Conservation (phyloP, 345 rosid genomes). For the Passiflora organensis region DNA sequence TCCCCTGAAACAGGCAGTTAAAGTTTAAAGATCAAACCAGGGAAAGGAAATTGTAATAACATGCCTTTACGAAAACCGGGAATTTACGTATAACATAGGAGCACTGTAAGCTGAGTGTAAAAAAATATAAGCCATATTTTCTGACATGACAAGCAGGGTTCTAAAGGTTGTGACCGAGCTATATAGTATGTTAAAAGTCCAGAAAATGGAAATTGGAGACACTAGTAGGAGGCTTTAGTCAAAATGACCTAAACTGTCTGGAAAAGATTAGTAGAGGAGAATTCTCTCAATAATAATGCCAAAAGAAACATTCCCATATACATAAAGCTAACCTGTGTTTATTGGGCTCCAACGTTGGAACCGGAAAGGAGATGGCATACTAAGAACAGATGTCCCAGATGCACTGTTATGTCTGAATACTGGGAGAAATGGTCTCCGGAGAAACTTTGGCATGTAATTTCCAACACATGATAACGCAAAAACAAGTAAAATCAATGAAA, state of each 20-base stretch:
- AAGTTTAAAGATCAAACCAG: constrained; percentile 9
- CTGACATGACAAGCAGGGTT: background rate
- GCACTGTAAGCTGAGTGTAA: background rate
- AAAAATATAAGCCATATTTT: background rate
- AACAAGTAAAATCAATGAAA: constrained; percentile 63
- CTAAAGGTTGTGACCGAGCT: background rate
- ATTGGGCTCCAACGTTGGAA: constrained; percentile 90
- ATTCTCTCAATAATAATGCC: no score
- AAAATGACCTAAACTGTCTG: no score
- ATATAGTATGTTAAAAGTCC: background rate
- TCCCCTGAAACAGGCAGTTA: constrained; percentile 50
- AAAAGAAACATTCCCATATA: no score
- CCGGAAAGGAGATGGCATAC: constrained; percentile 70
- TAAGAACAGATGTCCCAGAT: constrained; percentile 62
- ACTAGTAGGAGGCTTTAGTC: no score
- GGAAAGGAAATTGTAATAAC: constrained; percentile 11
- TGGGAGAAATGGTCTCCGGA: constrained; percentile 67
- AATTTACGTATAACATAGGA: background rate
- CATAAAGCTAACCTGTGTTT: constrained; percentile 46
- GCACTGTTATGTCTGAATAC: constrained; percentile 61
- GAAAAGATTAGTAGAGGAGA: no score
- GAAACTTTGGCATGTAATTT: constrained; percentile 63
- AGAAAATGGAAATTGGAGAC: no score
- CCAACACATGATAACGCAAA: constrained; percentile 68
- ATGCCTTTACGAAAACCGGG: background rate